Conservation (phyloP, 768 basidiomycete genomes). For the Rhodotorula taiwanensis region DNA sequence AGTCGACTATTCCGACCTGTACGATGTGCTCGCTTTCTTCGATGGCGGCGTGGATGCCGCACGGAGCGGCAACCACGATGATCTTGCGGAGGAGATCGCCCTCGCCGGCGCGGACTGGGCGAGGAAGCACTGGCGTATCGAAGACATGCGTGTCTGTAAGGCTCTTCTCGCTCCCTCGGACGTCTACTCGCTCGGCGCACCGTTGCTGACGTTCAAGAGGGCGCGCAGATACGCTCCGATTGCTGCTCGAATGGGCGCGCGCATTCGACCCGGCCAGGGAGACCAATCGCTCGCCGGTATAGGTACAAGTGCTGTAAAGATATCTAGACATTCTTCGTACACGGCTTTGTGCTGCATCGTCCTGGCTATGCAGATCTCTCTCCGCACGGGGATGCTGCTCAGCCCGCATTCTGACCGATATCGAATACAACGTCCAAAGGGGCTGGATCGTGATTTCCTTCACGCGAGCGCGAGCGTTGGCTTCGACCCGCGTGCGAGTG, state of each 20-base stretch:
- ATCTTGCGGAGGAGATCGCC: constrained; percentile 56
- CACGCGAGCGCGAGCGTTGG: too few species aligned
- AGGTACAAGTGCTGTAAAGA: too few species aligned
- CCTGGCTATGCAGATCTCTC: too few species aligned
- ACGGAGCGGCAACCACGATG: constrained; percentile 55
- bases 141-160: constrained; percentile 37
- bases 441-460: too few species aligned
- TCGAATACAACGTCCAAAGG: too few species aligned
- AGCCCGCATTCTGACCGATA: too few species aligned
- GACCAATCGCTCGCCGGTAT: too few species aligned
- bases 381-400: too few species aligned
- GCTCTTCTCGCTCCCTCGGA: neutral
- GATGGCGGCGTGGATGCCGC: constrained; percentile 44
- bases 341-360: too few species aligned
- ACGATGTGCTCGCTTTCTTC: constrained; percentile 67
- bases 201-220: neutral
- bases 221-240: neutral
- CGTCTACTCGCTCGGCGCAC: too few species aligned
- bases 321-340: too few species aligned
- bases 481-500: too few species aligned
- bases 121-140: constrained; percentile 33
- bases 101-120: constrained; percentile 47
- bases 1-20: constrained; percentile 46
- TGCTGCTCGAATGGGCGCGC: constrained; percentile 23
- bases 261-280: constrained; percentile 2